Evolutionary conservation across 257 asterid species (phyloP), one percentile per base, ranked within the genome.

Genomic region (Schizonepeta tenuifolia): DNA sequence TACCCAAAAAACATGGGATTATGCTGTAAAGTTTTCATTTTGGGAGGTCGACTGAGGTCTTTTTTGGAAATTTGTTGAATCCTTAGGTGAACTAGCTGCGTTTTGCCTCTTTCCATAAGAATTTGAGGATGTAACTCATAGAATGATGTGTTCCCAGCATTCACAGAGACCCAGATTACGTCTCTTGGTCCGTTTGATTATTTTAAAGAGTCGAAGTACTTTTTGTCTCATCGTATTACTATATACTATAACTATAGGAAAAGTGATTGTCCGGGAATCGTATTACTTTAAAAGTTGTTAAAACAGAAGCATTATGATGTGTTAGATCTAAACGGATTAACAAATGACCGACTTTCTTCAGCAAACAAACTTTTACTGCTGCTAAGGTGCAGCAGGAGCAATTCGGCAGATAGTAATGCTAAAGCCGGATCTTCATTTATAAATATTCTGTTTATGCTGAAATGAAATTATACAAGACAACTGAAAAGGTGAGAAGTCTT

Each of bases 131-230:
- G 41, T 18, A 62, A 8, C 28, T 53, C 26, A 24, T 44, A 24
- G 43, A 65, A 65, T 22, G 70, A 44, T 9, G 14, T 63, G n/a
- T 7, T 40, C 54, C 35, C 22, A 43, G 57, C 41, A 65, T 17
- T 15, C 14, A 18, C 13, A 9, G 6, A 8, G 26, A 10, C 58
- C 15, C 5, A n/a, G 2, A 5, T 7, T 46, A 46, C 53, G 53
- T 38, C 12, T 9, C 12, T 3, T 8, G 12, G 43, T 38, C 36
- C 36, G 33, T 28, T 5, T 28, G 33, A 28, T 28, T 28, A 31
- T 31, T 31, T 31, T 7, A 0, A 31, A 31, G 36, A 31, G 36
- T 31, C 5, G 15, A 47, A 18, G 33, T 53, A 53, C 56, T 14
- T 24, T 7, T 13, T 22, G 24, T 65, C 26, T 43, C 11, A 50